These are phyloP conservation scores for Spergularia marina DNA, from an alignment of 148 eudicot genomes.

Conservation along the genomic window DNA sequence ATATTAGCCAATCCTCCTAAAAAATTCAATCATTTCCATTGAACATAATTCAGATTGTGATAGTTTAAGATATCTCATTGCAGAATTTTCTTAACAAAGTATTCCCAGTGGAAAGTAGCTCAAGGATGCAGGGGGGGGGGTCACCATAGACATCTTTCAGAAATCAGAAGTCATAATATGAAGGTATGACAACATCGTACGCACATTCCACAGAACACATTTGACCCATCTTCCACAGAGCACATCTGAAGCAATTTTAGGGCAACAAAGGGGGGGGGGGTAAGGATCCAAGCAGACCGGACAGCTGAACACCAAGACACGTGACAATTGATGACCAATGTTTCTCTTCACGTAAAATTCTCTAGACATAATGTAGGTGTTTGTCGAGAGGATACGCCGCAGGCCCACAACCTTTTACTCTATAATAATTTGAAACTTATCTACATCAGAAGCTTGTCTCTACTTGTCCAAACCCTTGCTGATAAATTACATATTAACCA, in stretches of 20 bases:
- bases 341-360: too few relatives aligned
- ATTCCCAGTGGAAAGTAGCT: neutral
- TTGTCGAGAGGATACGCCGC: neutral
- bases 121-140: neutral
- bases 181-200: too few relatives aligned
- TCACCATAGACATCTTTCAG: neutral
- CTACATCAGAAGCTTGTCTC: neutral
- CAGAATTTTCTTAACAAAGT: neutral
- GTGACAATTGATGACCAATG: too few relatives aligned
- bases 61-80: neutral
- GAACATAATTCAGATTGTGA: constrained; percentile 2
- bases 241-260: neutral
- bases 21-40: neutral
- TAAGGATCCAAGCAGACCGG: too few relatives aligned
- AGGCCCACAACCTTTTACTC: neutral
- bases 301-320: too few relatives aligned
- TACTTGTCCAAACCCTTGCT: neutral
- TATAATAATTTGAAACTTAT: neutral
- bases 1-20: neutral
- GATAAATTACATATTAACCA: neutral
- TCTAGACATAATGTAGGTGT: neutral
- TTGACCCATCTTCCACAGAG: too few relatives aligned
- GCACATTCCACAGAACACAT: too few relatives aligned
- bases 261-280: too few relatives aligned
- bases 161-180: too few relatives aligned